Evolutionary conservation across 306 rosid species (phyloP).

Genomic region (Hippophae gyantsensis): DNA sequence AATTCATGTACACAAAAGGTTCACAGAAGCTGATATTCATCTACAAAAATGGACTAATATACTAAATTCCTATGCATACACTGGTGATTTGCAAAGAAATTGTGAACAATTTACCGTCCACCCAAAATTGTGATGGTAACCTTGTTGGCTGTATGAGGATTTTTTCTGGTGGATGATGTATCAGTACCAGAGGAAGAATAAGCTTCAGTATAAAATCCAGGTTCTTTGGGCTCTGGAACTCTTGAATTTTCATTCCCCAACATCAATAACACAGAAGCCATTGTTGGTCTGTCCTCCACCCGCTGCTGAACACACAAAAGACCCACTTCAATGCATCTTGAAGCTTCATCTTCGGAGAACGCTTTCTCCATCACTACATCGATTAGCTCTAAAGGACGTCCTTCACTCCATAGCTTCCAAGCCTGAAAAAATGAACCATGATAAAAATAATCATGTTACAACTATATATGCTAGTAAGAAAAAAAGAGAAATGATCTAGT

Average conservation of each 20-base stretch:
- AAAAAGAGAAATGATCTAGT: background rate
- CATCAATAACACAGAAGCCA: slow-evolving; percentile 32
- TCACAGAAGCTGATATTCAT: too few relatives aligned
- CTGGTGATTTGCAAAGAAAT: too few relatives aligned
- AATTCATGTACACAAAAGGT: too few relatives aligned
- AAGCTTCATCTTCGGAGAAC: slow-evolving; percentile 27
- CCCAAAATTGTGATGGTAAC: slow-evolving; percentile 13
- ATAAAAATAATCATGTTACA: background rate
- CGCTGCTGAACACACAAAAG: slow-evolving; percentile 24
- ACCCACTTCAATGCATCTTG: slow-evolving; percentile 44
- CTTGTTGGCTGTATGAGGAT: slow-evolving; percentile 1
- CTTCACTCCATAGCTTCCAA: slow-evolving; percentile 52
- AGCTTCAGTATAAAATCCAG: slow-evolving; percentile 23
- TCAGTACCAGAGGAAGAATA: background rate
- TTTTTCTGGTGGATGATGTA: background rate
- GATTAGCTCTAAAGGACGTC: slow-evolving; percentile 30
- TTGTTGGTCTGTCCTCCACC: slow-evolving; percentile 23
- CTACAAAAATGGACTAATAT: too few relatives aligned
- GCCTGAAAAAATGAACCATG: slow-evolving; percentile 25
- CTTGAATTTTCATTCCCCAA: slow-evolving; percentile 33
- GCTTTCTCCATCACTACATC: slow-evolving; percentile 31
- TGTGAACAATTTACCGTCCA: slow-evolving; percentile 5
- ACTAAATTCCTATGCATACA: too few relatives aligned
- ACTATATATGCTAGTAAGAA: background rate
- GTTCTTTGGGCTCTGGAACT: slow-evolving; percentile 10